Conservation (phyloP, 2,329 filamentous ascomycete species). For the Talaromyces piceae region DNA sequence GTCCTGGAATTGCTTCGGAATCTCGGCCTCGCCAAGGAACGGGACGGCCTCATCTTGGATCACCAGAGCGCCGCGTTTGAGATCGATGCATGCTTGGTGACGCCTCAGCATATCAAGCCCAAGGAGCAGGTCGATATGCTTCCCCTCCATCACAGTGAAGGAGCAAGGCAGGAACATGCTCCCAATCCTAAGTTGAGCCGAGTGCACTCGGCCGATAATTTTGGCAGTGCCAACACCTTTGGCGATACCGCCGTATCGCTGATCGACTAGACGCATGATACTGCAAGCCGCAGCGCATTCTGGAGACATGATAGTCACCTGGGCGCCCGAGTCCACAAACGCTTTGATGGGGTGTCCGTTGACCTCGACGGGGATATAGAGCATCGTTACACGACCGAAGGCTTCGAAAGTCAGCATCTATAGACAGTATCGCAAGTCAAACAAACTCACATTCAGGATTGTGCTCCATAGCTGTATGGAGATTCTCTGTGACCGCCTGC, state of each 20-base stretch:
- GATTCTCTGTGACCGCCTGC: slow-evolving; percentile 86
- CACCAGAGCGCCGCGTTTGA: slow-evolving; percentile 73
- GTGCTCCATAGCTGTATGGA: slow-evolving; percentile 94
- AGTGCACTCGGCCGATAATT: slow-evolving; percentile 91
- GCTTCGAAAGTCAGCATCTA: slow-evolving; percentile 45
- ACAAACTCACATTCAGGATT: slow-evolving; percentile 91
- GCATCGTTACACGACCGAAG: slow-evolving; percentile 89
- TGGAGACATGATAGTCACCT: slow-evolving; percentile 98
- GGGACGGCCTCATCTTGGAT: slow-evolving; percentile 84
- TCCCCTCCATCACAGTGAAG: slow-evolving; percentile 99
- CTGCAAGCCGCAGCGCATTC: slow-evolving; percentile 83
- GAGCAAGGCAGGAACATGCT: slow-evolving; percentile 81
- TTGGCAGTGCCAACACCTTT: slow-evolving; percentile 89
- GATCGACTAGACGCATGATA: slow-evolving; percentile 94
- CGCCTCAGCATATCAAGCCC: slow-evolving; percentile 96
- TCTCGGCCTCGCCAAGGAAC: slow-evolving; percentile 87
- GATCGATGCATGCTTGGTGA: slow-evolving; percentile 86
- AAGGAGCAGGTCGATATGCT: slow-evolving; percentile 85
- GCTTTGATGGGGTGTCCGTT: slow-evolving; percentile 90
- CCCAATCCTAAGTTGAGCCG: slow-evolving; percentile 90
- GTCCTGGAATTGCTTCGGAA: slow-evolving; percentile 71
- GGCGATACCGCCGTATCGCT: slow-evolving; percentile 83
- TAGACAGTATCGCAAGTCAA: neutral
- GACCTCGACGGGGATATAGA: slow-evolving; percentile 93
- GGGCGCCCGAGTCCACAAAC: slow-evolving; percentile 92